Evolutionary conservation across 2,329 filamentous ascomycete species (phyloP).

Genomic region (Talaromyces rugulosus): DNA sequence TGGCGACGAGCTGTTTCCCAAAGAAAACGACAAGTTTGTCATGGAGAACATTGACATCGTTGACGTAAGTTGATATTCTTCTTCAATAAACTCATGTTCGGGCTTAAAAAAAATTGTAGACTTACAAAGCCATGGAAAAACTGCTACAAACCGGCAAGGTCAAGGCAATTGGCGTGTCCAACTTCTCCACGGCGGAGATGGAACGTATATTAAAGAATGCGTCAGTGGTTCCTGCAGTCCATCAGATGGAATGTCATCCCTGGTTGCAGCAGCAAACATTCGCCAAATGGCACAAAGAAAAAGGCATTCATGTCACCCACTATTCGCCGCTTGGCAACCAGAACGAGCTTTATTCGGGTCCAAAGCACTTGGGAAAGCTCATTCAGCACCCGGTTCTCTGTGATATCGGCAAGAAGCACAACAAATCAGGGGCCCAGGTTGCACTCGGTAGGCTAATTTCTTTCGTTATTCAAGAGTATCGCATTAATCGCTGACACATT

Average conservation of each 20-base stretch:
- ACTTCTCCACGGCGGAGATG: slow-evolving; percentile 48
- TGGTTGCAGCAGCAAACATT: slow-evolving; percentile 51
- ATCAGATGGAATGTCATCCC: slow-evolving; percentile 52
- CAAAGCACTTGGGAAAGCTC: slow-evolving; percentile 43
- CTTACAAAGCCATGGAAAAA: slow-evolving; percentile 50
- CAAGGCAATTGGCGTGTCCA: slow-evolving; percentile 51
- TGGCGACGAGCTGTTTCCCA: slow-evolving; percentile 45
- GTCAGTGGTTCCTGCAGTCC: slow-evolving; percentile 43
- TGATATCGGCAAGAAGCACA: slow-evolving; percentile 51
- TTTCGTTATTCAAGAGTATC: neutral
- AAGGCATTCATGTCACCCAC: slow-evolving; percentile 52
- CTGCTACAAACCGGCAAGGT: slow-evolving; percentile 39
- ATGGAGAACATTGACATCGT: slow-evolving; percentile 46
- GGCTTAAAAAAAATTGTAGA: slow-evolving; percentile 23
- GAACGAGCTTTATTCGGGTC: slow-evolving; percentile 46
- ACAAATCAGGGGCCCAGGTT: slow-evolving; percentile 49
- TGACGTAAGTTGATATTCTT: slow-evolving; percentile 31
- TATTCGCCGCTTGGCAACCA: slow-evolving; percentile 55
- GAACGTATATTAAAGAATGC: slow-evolving; percentile 44
- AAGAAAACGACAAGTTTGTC: slow-evolving; percentile 38
- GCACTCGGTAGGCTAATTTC: slow-evolving; percentile 36
- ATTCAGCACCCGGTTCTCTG: slow-evolving; percentile 49
- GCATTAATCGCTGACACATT: neutral
- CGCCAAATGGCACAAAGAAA: slow-evolving; percentile 45
- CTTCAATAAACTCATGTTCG: neutral